Evolutionary conservation across 1,284 basidiomycete species (phyloP).

Genomic region (Ceratobasidium sp.): DNA sequence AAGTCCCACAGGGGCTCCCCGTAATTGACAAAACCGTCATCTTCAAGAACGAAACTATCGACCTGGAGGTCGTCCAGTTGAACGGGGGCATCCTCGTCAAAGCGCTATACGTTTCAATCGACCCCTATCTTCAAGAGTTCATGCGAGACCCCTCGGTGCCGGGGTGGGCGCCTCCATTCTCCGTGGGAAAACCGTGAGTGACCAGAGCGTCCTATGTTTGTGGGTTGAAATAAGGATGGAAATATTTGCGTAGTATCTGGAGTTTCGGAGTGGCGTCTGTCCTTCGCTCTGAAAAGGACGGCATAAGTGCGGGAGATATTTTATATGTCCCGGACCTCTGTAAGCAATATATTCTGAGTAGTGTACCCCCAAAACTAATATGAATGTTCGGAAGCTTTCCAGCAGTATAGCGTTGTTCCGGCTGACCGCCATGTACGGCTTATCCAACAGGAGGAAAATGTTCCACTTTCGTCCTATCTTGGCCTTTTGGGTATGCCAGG

Average conservation of each 20-base stretch:
- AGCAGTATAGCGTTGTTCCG: slow-evolving; percentile 47
- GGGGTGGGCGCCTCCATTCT: background rate
- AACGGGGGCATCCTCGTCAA: slow-evolving; percentile 62
- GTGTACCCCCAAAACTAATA: background rate
- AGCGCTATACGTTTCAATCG: slow-evolving; percentile 57
- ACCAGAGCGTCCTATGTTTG: background rate
- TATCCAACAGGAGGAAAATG: slow-evolving; percentile 52
- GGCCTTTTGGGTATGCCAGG: slow-evolving; percentile 64
- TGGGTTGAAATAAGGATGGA: background rate
- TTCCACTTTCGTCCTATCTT: slow-evolving; percentile 65
- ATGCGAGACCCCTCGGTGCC: slow-evolving; percentile 52
- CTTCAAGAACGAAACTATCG: slow-evolving; percentile 61
- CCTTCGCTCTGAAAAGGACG: slow-evolving; percentile 57
- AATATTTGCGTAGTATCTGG: slow-evolving; percentile 51
- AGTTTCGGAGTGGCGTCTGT: slow-evolving; percentile 50
- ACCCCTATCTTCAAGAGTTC: slow-evolving; percentile 59
- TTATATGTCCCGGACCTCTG: slow-evolving; percentile 19
- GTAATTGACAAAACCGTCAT: slow-evolving; percentile 64
- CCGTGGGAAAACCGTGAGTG: slow-evolving; percentile 33
- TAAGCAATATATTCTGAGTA: background rate
- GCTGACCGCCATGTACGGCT: slow-evolving; percentile 48
- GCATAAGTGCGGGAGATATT: slow-evolving; percentile 61
- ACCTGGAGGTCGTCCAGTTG: slow-evolving; percentile 58
- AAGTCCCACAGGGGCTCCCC: slow-evolving; percentile 61
- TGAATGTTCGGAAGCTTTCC: background rate